Base-by-base conservation (phyloP, 2,329 filamentous ascomycete genomes). In the Calonectria hawksworthii region DNA sequence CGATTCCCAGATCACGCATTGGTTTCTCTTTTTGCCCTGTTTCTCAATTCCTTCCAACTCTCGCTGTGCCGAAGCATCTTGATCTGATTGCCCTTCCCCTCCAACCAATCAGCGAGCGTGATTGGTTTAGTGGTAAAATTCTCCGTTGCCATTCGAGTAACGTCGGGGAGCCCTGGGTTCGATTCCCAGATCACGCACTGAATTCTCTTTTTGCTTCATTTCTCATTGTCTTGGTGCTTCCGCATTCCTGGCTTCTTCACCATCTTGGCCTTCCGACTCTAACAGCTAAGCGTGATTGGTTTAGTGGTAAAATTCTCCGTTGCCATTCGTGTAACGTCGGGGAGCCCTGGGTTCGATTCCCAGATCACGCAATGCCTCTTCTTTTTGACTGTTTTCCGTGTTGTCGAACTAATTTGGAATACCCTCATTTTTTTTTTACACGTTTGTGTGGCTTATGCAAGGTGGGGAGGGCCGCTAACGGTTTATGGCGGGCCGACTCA, bases 251-350 rank as follows among this genome's bases (percentile, higher is more conserved):
- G 44, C 44, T 47, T 47, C 44, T 23, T 47, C 9, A 23, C 14
- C 44, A 23, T 23, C 44, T 47, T 47, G 44, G 44, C 44, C 26
- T 54, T 32, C 51, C 10, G 1, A 3, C 2, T 32, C 21, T 9
- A 47, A 10, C 51, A 34, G 23, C 26, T 16, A 68, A 50, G 66
- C 66, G 66, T 68, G 41, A 68, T 68, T 68, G 66, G 66, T 68
- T 68, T 70, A 70, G 68, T 70, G 68, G 68, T 70, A 70, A 70
- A 70, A 70, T 70, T 70, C 68, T 70, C 68, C 68, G 68, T 70
- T 70, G 68, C 68, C 68, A 70, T 70, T 41, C 56, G 68, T 51
- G 68, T 14, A 70, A 52, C 68, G 68, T 70, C 68, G 68, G 68
- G 68, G 68, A 70, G 68, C 68, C 68, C 68, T 70, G 68, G 68